Evolutionary conservation across 192 early-diverging fungal species (phyloP).

Genomic region (Oehlia diaphana): DNA sequence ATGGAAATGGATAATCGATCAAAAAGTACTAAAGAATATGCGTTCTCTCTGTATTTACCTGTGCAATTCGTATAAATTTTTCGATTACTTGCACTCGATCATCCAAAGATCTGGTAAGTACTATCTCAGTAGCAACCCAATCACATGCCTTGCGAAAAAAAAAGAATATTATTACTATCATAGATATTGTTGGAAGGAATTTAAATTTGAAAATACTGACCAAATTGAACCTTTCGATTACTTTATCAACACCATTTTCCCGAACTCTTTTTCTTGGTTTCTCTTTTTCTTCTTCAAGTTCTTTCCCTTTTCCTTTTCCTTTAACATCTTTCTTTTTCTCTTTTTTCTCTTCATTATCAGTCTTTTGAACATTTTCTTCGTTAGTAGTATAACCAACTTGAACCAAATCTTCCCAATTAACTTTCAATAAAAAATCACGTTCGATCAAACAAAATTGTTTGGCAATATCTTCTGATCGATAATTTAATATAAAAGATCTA

Average conservation of each 20-base stretch:
- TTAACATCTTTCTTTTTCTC: conserved; percentile 37
- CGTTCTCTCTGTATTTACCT: conserved; percentile 32
- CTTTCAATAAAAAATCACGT: conserved; percentile 44
- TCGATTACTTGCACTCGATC: conserved; percentile 55
- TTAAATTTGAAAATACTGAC: not conserved
- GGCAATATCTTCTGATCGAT: conserved; percentile 52
- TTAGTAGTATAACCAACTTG: not conserved
- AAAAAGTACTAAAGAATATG: too few species aligned
- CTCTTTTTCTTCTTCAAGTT: not conserved
- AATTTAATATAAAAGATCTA: conserved; percentile 40
- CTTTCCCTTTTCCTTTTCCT: conserved; percentile 1
- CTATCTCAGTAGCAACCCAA: conserved; percentile 62
- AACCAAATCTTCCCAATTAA: conserved; percentile 27
- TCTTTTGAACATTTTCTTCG: not conserved
- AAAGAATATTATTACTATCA: not conserved
- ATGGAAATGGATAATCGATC: too few species aligned
- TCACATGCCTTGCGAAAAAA: conserved; percentile 40
- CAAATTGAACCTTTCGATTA: conserved; percentile 13
- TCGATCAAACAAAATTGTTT: conserved; percentile 62
- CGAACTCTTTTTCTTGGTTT: not conserved
- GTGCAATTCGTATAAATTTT: conserved; percentile 63
- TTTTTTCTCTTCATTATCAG: conserved; percentile 42
- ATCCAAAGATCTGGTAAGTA: conserved; percentile 42
- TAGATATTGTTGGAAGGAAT: not conserved
- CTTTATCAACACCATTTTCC: conserved; percentile 3